Percentiles rank a stretch among this genome's conserved stretches.
Conservation (phyloP, 164 flowering plant genomes). For the Macadamia tetraphylla region DNA sequence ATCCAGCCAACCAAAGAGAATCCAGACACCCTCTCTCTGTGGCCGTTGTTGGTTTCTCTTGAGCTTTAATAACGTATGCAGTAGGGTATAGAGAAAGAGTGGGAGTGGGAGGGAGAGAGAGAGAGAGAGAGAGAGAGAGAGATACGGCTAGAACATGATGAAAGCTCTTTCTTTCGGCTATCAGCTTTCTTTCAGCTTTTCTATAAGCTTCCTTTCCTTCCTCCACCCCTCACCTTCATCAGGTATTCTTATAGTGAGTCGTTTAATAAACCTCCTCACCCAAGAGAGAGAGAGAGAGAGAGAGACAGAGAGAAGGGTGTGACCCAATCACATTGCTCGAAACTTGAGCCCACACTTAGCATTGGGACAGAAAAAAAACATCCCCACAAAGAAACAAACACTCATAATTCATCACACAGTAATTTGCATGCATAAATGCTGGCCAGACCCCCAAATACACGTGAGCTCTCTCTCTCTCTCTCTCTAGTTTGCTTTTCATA, state of each 20-base stretch:
- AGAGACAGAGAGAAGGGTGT: slow-evolving; percentile 15
- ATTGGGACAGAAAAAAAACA: slow-evolving; percentile 24
- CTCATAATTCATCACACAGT: slow-evolving; percentile 45
- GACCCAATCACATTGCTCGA: slow-evolving; percentile 38
- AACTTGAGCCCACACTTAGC: slow-evolving; percentile 46
- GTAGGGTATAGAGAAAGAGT: slow-evolving; percentile 6
- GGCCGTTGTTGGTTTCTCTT: too few species aligned
- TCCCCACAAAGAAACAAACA: slow-evolving; percentile 41
- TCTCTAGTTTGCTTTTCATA: slow-evolving; percentile 1
- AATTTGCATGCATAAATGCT: slow-evolving; percentile 48
- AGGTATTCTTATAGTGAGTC: slow-evolving; percentile 14
- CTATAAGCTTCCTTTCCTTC: slow-evolving; percentile 22
- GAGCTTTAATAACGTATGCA: slow-evolving; percentile 6
- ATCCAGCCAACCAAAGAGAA: not conserved
- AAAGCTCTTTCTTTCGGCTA: slow-evolving; percentile 35
- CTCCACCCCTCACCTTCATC: slow-evolving; percentile 18
- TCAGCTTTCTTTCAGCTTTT: slow-evolving; percentile 34
- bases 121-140: slow-evolving; percentile 15
- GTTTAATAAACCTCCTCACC: slow-evolving; percentile 9
- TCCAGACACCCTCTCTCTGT: slow-evolving; percentile 8
- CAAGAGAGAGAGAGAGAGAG: slow-evolving; percentile 15
- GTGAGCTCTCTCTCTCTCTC: slow-evolving; percentile 25
- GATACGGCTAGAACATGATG: slow-evolving; percentile 18
- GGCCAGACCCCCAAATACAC: slow-evolving; percentile 25
- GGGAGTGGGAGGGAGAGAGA: slow-evolving; percentile 14